phyloP scores from a whole-genome alignment of 176 grass and related monocot species.

The Cocos nucifera region DNA sequence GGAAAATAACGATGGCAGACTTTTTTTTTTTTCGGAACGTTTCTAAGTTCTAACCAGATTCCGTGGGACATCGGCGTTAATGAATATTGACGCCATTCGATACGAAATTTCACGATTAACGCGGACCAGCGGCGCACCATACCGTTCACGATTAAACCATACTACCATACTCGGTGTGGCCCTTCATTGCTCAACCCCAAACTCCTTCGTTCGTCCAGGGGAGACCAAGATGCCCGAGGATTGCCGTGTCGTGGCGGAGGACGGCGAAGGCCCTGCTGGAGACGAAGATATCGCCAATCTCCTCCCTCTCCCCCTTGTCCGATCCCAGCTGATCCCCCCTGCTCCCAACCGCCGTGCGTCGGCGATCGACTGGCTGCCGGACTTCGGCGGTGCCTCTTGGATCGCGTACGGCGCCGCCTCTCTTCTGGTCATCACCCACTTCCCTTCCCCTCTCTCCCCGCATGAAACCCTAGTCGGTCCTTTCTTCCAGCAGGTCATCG shows the following conservation, averaged over 20 bases:
- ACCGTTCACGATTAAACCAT: too few relatives aligned
- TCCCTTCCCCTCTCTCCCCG: conserved; percentile 33
- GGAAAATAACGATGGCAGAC: too few relatives aligned
- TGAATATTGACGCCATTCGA: too few relatives aligned
- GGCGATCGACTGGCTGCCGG: conserved; percentile 59
- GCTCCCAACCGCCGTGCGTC: conserved; percentile 49
- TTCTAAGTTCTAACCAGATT: too few relatives aligned
- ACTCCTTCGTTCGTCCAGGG: too few relatives aligned
- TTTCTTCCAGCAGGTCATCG: conserved; percentile 77
- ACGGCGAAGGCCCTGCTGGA: not conserved
- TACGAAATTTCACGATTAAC: too few relatives aligned
- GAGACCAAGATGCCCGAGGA: conserved; percentile 10
- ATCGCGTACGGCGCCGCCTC: conserved; percentile 64
- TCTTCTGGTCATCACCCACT: conserved; percentile 60
- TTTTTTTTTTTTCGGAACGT: too few relatives aligned
- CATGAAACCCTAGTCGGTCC: conserved; percentile 10
- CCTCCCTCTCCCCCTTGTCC: conserved; percentile 55
- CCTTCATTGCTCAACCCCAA: too few relatives aligned
- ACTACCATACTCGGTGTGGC: too few relatives aligned
- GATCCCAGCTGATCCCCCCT: conserved; percentile 57
- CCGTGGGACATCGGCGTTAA: too few relatives aligned
- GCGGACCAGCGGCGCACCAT: too few relatives aligned
- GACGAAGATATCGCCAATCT: conserved; percentile 10
- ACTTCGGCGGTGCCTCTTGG: conserved; percentile 71
- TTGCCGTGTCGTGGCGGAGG: not conserved